These are phyloP conservation scores for Chlamydomonas eustigma DNA, from an alignment of 139 green algal species.

Conservation along the genomic window DNA sequence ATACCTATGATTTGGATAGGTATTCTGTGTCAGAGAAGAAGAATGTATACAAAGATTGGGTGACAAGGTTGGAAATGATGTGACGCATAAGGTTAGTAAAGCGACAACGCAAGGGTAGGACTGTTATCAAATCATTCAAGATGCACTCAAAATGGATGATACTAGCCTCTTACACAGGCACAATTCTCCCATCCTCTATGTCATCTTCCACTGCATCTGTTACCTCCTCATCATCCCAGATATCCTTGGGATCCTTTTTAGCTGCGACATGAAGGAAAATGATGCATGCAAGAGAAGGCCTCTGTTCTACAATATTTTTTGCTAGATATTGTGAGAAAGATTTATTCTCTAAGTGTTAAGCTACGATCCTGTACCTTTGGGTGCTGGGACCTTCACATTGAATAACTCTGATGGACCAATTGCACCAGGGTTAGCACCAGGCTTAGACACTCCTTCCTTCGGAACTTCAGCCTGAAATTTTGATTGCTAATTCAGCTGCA, in stretches of 20 bases:
- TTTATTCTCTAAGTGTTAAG: no score
- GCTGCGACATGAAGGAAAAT: neutral
- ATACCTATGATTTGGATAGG: conserved; percentile 37
- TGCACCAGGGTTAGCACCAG: neutral
- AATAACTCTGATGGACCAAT: neutral
- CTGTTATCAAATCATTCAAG: no score
- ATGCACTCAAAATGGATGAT: no score
- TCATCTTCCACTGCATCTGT: conserved; percentile 44
- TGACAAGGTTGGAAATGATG: no score
- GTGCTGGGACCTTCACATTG: conserved; percentile 3
- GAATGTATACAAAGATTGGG: no score
- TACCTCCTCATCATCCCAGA: conserved; percentile 49
- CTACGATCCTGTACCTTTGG: no score
- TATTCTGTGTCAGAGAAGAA: neutral
- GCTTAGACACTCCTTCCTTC: conserved; percentile 1
- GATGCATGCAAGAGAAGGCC: no score
- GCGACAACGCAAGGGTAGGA: no score
- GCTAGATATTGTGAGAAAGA: no score
- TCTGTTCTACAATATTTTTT: no score
- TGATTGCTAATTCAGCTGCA: neutral
- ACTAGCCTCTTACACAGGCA: conserved; percentile 47
- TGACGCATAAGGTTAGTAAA: no score
- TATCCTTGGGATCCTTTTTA: conserved; percentile 47
- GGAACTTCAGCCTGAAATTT: neutral
- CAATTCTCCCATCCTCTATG: conserved; percentile 43